These are phyloP conservation scores for Aspergillus vadensis DNA, from an alignment of 2,329 filamentous ascomycete genomes.

Conservation along the genomic window DNA sequence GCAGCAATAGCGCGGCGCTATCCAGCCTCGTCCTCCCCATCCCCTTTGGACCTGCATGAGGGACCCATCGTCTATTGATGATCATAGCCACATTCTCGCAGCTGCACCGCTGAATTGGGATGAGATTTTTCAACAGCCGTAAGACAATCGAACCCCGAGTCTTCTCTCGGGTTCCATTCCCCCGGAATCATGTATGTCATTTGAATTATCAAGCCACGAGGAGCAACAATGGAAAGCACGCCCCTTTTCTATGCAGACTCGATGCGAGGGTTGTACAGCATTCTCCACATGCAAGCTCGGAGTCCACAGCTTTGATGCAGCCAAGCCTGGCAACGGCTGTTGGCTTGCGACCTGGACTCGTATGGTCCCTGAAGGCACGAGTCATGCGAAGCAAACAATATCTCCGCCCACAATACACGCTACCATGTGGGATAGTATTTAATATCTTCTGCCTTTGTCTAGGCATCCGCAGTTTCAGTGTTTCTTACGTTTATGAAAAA, in stretches of 20 bases:
- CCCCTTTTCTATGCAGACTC: background rate
- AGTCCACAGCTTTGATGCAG: background rate
- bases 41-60: constrained; percentile 6
- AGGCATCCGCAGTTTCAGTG: background rate
- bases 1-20: constrained; percentile 8
- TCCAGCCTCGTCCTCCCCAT: background rate
- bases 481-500: background rate
- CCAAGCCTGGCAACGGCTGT: background rate
- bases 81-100: constrained; percentile 2
- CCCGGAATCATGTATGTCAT: constrained; percentile 4
- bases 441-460: background rate
- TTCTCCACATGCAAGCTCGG: background rate
- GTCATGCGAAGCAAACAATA: background rate
- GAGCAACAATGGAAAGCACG: background rate
- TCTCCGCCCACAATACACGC: background rate
- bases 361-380: background rate
- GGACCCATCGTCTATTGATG: constrained; percentile 5
- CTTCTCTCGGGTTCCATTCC: background rate
- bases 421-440: background rate
- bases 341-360: background rate
- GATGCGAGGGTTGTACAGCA: background rate
- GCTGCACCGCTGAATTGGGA: background rate
- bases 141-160: background rate
- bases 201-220: background rate
- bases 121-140: background rate